Conservation (phyloP, 148 eudicot species). For the Drosera capensis region DNA sequence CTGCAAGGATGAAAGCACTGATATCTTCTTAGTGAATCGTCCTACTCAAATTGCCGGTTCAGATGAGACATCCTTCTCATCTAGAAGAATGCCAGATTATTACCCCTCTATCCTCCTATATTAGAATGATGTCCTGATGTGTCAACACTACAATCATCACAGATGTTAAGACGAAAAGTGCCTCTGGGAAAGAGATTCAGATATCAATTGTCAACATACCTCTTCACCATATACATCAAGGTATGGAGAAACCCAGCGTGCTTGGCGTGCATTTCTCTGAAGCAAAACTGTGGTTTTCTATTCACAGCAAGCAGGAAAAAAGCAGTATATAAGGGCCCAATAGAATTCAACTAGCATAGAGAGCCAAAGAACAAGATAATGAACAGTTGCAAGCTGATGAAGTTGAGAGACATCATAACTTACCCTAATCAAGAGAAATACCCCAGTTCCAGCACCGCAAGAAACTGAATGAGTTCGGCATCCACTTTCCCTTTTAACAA, state of each 20-base stretch:
- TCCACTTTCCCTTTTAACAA: constrained; percentile 43
- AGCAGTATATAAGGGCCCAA: background rate
- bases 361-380: background rate
- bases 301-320: background rate
- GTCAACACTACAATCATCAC: too few relatives aligned
- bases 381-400: background rate
- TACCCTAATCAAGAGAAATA: constrained; percentile 76
- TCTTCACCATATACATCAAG: constrained; percentile 97
- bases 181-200: background rate
- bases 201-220: constrained; percentile 24
- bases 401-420: background rate
- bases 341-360: too few relatives aligned
- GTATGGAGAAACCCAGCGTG: constrained; percentile 92
- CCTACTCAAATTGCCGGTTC: too few relatives aligned
- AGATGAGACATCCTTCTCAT: too few relatives aligned
- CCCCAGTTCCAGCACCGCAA: constrained; percentile 93
- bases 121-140: too few relatives aligned
- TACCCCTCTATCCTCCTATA: too few relatives aligned
- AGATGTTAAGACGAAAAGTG: background rate
- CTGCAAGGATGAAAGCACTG: too few relatives aligned
- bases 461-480: constrained; percentile 64
- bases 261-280: constrained; percentile 82
- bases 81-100: too few relatives aligned
- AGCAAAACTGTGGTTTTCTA: constrained; percentile 83
- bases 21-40: too few relatives aligned